Conservation (phyloP, 768 basidiomycete genomes). For the Termitomyces sp. region DNA sequence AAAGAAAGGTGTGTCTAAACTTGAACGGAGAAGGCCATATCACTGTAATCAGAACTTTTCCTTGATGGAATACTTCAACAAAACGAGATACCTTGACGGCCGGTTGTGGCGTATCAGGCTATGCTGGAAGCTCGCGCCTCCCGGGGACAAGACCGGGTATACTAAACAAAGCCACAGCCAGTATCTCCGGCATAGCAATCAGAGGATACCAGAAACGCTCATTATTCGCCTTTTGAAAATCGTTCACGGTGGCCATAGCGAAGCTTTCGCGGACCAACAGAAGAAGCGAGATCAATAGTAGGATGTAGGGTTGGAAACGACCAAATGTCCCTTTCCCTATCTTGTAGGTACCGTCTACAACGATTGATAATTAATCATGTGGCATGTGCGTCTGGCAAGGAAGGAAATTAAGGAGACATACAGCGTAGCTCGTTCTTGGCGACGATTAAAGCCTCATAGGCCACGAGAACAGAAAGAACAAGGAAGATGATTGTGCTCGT, state of each 20-base stretch:
- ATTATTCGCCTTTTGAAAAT: conserved; percentile 11
- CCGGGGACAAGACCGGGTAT: conserved; percentile 19
- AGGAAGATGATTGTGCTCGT: conserved; percentile 20
- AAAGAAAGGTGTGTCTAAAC: not conserved
- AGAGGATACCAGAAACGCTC: conserved; percentile 24
- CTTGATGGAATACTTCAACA: not conserved
- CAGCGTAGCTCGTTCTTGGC: conserved; percentile 2
- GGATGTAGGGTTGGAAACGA: conserved; percentile 15
- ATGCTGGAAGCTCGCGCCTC: not conserved
- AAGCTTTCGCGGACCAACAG: conserved; percentile 20
- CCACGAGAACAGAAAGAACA: conserved; percentile 17
- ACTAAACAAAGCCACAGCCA: conserved; percentile 16
- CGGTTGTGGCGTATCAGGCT: not conserved
- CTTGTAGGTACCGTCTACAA: not conserved
- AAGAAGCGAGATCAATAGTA: conserved; percentile 16
- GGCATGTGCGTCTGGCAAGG: not conserved
- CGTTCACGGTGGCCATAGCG: conserved; percentile 15
- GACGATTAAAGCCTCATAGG: conserved; percentile 14
- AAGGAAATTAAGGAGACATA: not conserved
- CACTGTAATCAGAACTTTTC: not conserved
- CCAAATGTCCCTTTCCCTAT: conserved; percentile 10
- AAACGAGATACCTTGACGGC: not conserved
- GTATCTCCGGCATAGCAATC: conserved; percentile 19
- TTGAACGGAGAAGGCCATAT: not conserved
- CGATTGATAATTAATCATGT: not conserved